Percentiles rank a stretch among this genome's conserved stretches.
These are phyloP conservation scores for Lyophyllum atratum DNA, from an alignment of 768 basidiomycete species.

Conservation along the genomic window DNA sequence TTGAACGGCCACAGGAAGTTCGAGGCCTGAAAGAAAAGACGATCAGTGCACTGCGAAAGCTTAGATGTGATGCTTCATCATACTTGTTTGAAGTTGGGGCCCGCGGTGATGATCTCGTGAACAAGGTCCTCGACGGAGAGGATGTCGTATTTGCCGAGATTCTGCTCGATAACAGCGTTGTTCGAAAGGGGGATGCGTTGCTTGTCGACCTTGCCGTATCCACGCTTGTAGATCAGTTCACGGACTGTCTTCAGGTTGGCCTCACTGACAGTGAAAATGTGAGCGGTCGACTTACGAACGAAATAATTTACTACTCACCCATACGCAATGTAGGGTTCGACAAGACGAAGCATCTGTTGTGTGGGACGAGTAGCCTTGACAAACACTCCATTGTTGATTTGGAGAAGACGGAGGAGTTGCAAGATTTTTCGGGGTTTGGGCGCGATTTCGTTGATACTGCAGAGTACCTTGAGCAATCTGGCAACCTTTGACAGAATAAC, in stretches of 20 bases:
- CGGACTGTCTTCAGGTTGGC: conserved; percentile 96
- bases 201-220: conserved; percentile 97
- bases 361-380: conserved; percentile 97
- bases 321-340: conserved; percentile 97
- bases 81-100: conserved; percentile 99
- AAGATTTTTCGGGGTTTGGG: conserved; percentile 99
- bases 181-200: conserved; percentile 95
- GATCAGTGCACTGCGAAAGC: conserved; percentile 7
- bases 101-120: conserved; percentile 92
- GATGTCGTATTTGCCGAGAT: conserved; percentile 92
- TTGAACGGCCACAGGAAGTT: conserved; percentile 99
- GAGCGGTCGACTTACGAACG: not conserved
- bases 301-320: conserved; percentile 54
- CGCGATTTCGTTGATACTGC: conserved; percentile 98
- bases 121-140: conserved; percentile 97
- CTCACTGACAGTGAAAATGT: conserved; percentile 53
- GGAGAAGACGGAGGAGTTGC: conserved; percentile 96
- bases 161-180: conserved; percentile 90
- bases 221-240: conserved; percentile 98
- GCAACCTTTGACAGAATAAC: not conserved
- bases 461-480: conserved; percentile 8
- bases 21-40: conserved; percentile 52
- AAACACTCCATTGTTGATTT: conserved; percentile 99
- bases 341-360: conserved; percentile 95
- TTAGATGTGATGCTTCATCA: conserved; percentile 23